These are phyloP conservation scores for Acacia confusa DNA, from an alignment of 306 rosid species.

Conservation along the genomic window DNA sequence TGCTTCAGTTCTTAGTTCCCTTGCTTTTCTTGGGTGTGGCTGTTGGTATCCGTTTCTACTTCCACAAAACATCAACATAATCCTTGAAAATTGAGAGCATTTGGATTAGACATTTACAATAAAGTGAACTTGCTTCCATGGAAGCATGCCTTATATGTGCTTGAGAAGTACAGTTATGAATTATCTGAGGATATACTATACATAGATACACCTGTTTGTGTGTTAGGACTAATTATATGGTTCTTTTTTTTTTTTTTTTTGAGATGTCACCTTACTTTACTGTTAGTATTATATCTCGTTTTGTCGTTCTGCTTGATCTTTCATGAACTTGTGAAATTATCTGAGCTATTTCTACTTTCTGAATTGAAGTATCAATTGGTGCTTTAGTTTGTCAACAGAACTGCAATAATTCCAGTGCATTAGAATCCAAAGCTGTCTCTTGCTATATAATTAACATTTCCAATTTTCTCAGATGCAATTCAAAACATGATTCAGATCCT, in stretches of 20 bases:
- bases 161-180: slow-evolving; percentile 19
- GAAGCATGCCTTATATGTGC: slow-evolving; percentile 8
- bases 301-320: slow-evolving; percentile 7
- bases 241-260: slow-evolving; percentile 38
- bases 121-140: slow-evolving; percentile 25
- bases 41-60: slow-evolving; percentile 67
- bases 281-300: not conserved
- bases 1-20: slow-evolving; percentile 86
- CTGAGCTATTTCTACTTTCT: no score
- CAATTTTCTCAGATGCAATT: not conserved
- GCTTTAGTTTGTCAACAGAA: not conserved
- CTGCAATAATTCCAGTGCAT: not conserved
- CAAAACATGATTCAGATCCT: not conserved
- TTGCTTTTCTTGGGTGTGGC: slow-evolving; percentile 77
- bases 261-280: slow-evolving; percentile 26
- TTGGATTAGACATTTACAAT: slow-evolving; percentile 28
- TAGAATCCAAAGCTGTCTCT: not conserved
- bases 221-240: slow-evolving; percentile 25
- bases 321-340: slow-evolving; percentile 1
- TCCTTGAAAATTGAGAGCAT: slow-evolving; percentile 17
- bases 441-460: not conserved
- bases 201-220: not conserved
- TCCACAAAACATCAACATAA: slow-evolving; percentile 60
- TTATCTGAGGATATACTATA: slow-evolving; percentile 5
- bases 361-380: not conserved